Conservation (phyloP, 2,329 filamentous ascomycete species). For the Coleophoma crateriformis region DNA sequence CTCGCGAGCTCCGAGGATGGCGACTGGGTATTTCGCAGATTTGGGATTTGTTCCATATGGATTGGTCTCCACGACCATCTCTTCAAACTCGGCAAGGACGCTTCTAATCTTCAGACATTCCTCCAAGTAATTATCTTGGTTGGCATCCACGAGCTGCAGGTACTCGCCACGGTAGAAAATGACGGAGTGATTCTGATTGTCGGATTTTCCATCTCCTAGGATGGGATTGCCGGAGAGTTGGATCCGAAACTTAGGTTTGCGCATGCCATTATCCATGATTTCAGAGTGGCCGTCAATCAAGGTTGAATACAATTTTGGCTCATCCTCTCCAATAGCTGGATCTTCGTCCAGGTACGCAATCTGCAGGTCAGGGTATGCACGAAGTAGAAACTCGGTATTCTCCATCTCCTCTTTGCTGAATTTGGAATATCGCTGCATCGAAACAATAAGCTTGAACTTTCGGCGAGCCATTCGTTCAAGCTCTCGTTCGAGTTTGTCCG, state of each 20-base stretch:
- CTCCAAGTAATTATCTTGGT: conserved; percentile 98
- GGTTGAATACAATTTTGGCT: conserved; percentile 91
- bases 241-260: conserved; percentile 93
- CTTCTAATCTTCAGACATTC: conserved; percentile 98
- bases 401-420: conserved; percentile 99
- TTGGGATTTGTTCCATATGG: conserved; percentile 94
- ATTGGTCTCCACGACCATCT: conserved; percentile 94
- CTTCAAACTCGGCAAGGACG: conserved; percentile 95
- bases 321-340: conserved; percentile 71
- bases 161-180: conserved; percentile 99
- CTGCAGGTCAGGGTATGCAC: conserved; percentile 94
- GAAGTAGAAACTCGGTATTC: conserved; percentile 95
- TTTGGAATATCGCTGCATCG: conserved; percentile 98
- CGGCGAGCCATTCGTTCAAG: conserved; percentile 96
- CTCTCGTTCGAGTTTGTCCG: conserved; percentile 95
- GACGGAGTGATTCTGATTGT: conserved; percentile 97
- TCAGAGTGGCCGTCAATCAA: conserved; percentile 97
- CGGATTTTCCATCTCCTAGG: conserved; percentile 95
- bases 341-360: conserved; percentile 98
- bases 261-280: conserved; percentile 95
- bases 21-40: conserved; percentile 69
- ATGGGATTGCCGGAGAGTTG: conserved; percentile 98
- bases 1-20: conserved; percentile 96
- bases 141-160: conserved; percentile 98
- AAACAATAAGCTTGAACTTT: conserved; percentile 97